A percentile compares a stretch with the other conserved stretches of the same genome.
Conservation (phyloP, 805 yeast genomes). For the Candida succiphila region DNA sequence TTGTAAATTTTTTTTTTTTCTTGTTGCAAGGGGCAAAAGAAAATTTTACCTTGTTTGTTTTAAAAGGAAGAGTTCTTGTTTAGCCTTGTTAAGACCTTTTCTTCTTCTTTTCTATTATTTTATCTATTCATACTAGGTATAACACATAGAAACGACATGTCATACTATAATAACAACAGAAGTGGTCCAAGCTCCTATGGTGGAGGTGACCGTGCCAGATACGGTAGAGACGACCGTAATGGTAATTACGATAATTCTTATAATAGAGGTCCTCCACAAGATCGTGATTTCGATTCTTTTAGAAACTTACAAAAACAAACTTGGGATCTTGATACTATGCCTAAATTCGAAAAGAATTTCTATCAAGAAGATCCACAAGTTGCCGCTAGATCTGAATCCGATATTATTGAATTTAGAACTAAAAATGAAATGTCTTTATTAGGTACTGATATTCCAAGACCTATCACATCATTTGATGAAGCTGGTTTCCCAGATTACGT, state of each 20-base stretch:
- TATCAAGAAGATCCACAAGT: conserved; percentile 81
- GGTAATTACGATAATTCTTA: conserved; percentile 24
- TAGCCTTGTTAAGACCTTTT: background rate
- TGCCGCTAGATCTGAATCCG: conserved; percentile 61
- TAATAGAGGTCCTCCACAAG: conserved; percentile 29
- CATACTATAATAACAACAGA: conserved; percentile 30
- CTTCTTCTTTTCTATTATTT: background rate
- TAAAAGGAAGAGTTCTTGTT: background rate
- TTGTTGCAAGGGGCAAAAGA: conserved; percentile 1
- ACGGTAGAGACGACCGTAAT: conserved; percentile 25
- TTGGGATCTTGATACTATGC: conserved; percentile 71
- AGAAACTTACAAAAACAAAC: conserved; percentile 63
- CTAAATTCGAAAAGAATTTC: conserved; percentile 91
- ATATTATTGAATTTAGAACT: conserved; percentile 66
- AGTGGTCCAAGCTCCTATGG: conserved; percentile 23
- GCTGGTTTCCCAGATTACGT: conserved; percentile 98
- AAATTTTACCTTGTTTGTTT: too few relatives aligned
- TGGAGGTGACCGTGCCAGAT: conserved; percentile 27
- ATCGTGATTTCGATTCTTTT: conserved; percentile 34
- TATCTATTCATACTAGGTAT: background rate
- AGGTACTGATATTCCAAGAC: conserved; percentile 88
- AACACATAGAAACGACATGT: conserved; percentile 19
- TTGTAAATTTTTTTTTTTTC: background rate
- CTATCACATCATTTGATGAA: conserved; percentile 87
- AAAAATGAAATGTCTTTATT: conserved; percentile 76